A percentile compares a stretch with the other conserved stretches of the same genome.
phyloP scores from a whole-genome alignment of 192 early-diverging fungal genomes.

The Coemansia sp. region DNA sequence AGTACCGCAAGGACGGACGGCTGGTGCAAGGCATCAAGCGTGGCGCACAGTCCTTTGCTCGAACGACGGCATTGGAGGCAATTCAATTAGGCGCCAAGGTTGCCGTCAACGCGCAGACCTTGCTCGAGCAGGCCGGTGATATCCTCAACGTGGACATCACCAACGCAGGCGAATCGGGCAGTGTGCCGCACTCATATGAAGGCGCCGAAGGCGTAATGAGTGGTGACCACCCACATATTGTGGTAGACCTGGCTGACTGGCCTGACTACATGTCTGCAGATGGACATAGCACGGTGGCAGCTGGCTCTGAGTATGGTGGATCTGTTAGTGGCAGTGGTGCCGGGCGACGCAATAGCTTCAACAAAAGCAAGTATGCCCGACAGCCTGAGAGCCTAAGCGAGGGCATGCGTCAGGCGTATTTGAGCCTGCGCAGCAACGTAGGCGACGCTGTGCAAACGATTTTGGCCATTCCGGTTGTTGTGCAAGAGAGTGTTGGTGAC shows the following conservation, averaged over 20 bases:
- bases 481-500: conserved; percentile 62
- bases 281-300: conserved; percentile 19
- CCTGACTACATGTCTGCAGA: conserved; percentile 47
- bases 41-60: conserved; percentile 87
- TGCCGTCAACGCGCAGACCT: conserved; percentile 84
- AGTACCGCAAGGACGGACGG: conserved; percentile 90
- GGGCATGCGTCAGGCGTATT: conserved; percentile 81
- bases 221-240: conserved; percentile 4
- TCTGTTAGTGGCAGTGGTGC: conserved; percentile 5
- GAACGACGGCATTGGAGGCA: conserved; percentile 87
- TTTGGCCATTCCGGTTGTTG: conserved; percentile 84
- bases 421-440: conserved; percentile 77
- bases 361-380: conserved; percentile 78
- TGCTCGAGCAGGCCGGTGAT: conserved; percentile 89
- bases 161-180: conserved; percentile 30
- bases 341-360: conserved; percentile 33
- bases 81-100: conserved; percentile 84
- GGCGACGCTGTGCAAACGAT: conserved; percentile 85
- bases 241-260: conserved; percentile 47
- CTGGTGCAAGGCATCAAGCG: conserved; percentile 85
- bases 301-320: conserved; percentile 8
- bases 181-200: conserved; percentile 36
- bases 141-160: conserved; percentile 60
- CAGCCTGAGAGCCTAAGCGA: conserved; percentile 85
- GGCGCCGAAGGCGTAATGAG: conserved; percentile 3